Conservation (phyloP, 345 rosid species). For the Syzygium aromaticum region DNA sequence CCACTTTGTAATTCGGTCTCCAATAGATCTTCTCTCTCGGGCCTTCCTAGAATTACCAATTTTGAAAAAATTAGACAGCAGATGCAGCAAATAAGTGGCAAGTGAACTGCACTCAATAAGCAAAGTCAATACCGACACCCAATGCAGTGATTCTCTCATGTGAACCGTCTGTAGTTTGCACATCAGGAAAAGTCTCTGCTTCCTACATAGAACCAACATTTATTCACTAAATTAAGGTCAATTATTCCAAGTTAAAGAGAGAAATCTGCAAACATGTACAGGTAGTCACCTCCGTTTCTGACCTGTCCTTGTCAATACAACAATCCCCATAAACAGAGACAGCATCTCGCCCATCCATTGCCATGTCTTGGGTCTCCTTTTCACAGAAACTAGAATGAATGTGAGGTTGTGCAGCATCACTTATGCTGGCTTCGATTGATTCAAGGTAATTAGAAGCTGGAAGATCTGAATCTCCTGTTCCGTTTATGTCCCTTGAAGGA, state of each 20-base stretch:
- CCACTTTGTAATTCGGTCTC: constrained; percentile 22
- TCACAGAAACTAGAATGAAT: background rate
- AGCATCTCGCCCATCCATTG: constrained; percentile 1
- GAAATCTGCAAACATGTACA: background rate
- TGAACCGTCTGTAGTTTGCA: constrained; percentile 28
- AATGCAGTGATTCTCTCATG: constrained; percentile 18
- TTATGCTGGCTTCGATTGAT: background rate
- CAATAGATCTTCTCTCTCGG: constrained; percentile 34
- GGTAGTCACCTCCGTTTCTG: constrained; percentile 22
- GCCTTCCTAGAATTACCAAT: constrained; percentile 18
- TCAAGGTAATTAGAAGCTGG: background rate
- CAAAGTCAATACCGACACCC: constrained; percentile 14
- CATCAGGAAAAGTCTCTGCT: constrained; percentile 15
- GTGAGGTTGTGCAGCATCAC: background rate
- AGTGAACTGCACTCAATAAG: too few relatives aligned
- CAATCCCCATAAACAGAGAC: constrained; percentile 4
- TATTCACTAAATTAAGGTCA: background rate
- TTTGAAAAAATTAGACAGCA: background rate
- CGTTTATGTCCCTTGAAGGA: background rate
- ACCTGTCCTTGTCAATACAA: constrained; percentile 4
- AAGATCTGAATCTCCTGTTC: constrained; percentile 3
- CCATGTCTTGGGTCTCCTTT: background rate
- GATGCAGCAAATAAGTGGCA: background rate
- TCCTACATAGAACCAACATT: constrained; percentile 18
- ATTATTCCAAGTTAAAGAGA: background rate